These are phyloP conservation scores for Pezizomycotina sp. DNA, from an alignment of 2,329 filamentous ascomycete genomes.

Conservation along the genomic window DNA sequence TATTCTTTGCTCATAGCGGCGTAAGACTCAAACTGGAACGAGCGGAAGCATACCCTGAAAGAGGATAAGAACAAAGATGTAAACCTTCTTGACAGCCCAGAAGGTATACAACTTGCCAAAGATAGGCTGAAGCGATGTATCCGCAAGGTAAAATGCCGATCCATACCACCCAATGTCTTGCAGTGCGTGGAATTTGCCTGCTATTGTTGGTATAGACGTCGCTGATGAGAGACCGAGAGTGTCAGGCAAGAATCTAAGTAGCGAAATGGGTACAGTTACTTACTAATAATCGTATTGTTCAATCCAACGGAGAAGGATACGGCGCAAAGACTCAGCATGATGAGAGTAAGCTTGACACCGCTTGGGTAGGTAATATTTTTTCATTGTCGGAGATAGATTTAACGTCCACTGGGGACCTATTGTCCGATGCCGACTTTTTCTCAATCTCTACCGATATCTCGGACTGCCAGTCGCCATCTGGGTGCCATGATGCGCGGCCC, in stretches of 20 bases:
- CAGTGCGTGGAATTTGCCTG: slow-evolving; percentile 27
- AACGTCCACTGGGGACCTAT: too few relatives aligned
- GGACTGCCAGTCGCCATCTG: too few relatives aligned
- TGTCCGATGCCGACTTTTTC: too few relatives aligned
- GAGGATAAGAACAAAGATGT: slow-evolving; percentile 13
- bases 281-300: neutral
- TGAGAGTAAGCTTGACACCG: slow-evolving; percentile 8
- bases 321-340: slow-evolving; percentile 12
- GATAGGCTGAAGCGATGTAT: slow-evolving; percentile 30
- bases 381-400: too few relatives aligned
- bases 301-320: neutral
- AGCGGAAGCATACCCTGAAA: too few relatives aligned
- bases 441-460: too few relatives aligned
- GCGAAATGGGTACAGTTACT: slow-evolving; percentile 4
- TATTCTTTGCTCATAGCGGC: too few relatives aligned
- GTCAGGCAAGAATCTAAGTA: slow-evolving; percentile 18
- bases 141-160: slow-evolving; percentile 30
- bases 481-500: too few relatives aligned
- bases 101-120: slow-evolving; percentile 32
- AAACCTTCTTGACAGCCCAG: slow-evolving; percentile 28
- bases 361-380: too few relatives aligned
- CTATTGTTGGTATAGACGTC: slow-evolving; percentile 18
- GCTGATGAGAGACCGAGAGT: too few relatives aligned
- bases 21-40: too few relatives aligned
- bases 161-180: slow-evolving; percentile 32